Conservation (phyloP, 441 rosid genomes). For the Lepidium campestre region DNA sequence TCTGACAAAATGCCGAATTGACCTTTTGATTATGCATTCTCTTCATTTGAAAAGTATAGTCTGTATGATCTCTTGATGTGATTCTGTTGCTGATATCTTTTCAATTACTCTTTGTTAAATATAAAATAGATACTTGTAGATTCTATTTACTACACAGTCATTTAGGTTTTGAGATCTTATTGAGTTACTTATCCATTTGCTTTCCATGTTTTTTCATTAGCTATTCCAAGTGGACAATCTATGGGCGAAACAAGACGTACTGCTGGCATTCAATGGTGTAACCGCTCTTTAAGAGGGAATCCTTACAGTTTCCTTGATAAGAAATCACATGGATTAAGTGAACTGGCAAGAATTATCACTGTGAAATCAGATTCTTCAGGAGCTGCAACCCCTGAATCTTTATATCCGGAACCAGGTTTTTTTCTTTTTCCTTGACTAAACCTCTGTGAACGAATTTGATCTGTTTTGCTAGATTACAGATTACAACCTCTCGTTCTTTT, state of each 20-base stretch:
- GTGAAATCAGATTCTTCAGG: conserved; percentile 67
- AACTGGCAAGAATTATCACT: conserved; percentile 28
- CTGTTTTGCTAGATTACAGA: background rate
- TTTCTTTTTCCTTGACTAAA: background rate
- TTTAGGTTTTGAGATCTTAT: background rate
- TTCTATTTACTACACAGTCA: background rate
- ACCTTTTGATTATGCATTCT: background rate
- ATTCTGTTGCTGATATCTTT: background rate
- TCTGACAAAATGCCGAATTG: background rate
- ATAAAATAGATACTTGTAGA: background rate
- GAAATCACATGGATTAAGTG: conserved; percentile 28
- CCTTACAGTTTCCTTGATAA: conserved; percentile 23
- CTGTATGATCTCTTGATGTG: background rate
- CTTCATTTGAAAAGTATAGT: background rate
- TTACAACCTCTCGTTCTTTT: background rate
- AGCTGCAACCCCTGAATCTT: conserved; percentile 44
- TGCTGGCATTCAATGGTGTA: conserved; percentile 21
- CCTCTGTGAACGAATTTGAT: background rate
- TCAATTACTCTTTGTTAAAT: background rate
- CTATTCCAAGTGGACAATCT: conserved; percentile 29
- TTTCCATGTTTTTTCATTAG: conserved; percentile 28
- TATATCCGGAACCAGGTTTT: conserved; percentile 55
- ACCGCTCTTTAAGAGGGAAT: conserved; percentile 23
- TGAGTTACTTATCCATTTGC: background rate
- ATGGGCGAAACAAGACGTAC: conserved; percentile 30